Base-by-base conservation (phyloP, 768 basidiomycete genomes). In the Mycena latifolia region DNA sequence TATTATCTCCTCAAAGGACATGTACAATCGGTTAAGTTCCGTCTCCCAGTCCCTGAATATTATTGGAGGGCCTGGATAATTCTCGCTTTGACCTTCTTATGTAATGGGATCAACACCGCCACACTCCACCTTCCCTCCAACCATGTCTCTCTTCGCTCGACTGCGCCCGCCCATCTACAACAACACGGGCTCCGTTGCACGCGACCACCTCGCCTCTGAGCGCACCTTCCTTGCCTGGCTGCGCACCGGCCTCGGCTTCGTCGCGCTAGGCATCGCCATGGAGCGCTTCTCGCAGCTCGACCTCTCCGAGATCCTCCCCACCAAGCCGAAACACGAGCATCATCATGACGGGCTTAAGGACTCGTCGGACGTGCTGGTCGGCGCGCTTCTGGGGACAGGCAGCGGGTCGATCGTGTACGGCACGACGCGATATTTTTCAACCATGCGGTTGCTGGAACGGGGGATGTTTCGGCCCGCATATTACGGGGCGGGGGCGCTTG, bases 141-240 rank as follows among this genome's bases (percentile, higher is more conserved):
- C 33, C 37, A 39, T 39, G 37, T 10, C 37, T 15, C 37, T 39
- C 17, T 39, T 39, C 14, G 37, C 37, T 39, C 37, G 37, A 5
- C 37, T 39, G 15, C 8, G 73, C 11, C 51, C 72, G 20, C 74
- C 80, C 39, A 73, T 69, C 28, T 71, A 83, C 33, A 75, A 81
- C 70, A 84, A 84, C 64, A 77, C 78, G 27, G 81, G 81, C n/a
- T 77, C 74, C 37, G 81, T 84, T 43, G 81, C 82, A 25, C 73
- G 82, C 31, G 82, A 84, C 72, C 83, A 84, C 57, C 74, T 84
- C 14, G 80, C 82, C 0, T 75, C 75, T 6, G 83, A 84, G 65
- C 74, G 82, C 46, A 83, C 80, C n/a, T 82, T 80, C 66, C 73
- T 84, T 3, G 81, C 83, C n/a, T 84, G 83, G 71, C 72, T 84